Base-by-base conservation (phyloP, 2,329 filamentous ascomycete species). In the Lachnellula suecica region DNA sequence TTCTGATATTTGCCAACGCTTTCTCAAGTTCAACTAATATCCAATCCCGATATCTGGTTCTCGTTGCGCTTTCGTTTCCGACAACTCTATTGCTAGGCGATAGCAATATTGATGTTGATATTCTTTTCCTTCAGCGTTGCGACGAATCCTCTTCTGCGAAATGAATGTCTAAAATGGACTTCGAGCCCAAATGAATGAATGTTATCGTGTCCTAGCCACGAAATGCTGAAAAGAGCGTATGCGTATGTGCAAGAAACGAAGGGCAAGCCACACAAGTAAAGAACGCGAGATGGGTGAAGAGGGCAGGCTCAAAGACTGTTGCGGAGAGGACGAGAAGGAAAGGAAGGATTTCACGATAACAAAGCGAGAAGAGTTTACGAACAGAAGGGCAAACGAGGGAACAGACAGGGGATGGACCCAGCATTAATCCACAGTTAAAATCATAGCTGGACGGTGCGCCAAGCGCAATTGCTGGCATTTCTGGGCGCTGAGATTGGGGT, bases 311-410 rank as follows among this genome's bases (percentile, higher is more conserved):
- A 19, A 95, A 94, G 77, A 96, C 92, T 0, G 90, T 94, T 59
- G 83, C 91, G 1, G 90, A 96, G 73, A 77, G 78, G 62, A 79
- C 84, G 44, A 83, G 93, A 64, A 89, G 93, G 59, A 42, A 25
- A 34, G 43, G 20, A 42, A 25, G 27, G 23, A 45, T 37, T 11
- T 24, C 41, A 44, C 41, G 23, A 44, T 44, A 23, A 23, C 19
- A 22, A 11, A 41, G 22, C 1, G 38, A 41, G 20, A 24, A 22
- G 22, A 29, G 29, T 23, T 15, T 27, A 10, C 4, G 29, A 23
- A 37, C 34, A 44, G 24, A 34, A 10, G 22, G 29, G 38, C 29
- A 38, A 25, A 45, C 42, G 31, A 49, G 24, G 19, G 25, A 40
- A 51, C 29, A 44, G 8, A 29, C 25, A 22, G 47, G 29, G 20